Percentiles rank a stretch among this genome's conserved stretches.
Evolutionary conservation across 495 filamentous ascomycete genomes (phyloP).

Genomic region (Aspergillus carlsbadensis): DNA sequence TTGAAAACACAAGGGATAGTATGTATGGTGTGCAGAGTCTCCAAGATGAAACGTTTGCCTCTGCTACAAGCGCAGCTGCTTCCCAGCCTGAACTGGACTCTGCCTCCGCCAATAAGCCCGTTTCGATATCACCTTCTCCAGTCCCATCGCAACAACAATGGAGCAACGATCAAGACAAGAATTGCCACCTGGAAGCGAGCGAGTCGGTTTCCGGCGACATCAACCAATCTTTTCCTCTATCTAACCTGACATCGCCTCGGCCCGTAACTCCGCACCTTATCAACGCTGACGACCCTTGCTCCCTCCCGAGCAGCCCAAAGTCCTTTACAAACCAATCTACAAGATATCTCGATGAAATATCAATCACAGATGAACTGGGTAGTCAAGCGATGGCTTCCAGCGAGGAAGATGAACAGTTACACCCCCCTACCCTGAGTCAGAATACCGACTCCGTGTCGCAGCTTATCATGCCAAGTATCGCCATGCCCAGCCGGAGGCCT

Average conservation of each 20-base stretch:
- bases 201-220: too few relatives aligned
- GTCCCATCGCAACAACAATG: background rate
- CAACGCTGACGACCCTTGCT: constrained; percentile 42
- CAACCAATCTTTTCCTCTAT: constrained; percentile 22
- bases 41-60: constrained; percentile 52
- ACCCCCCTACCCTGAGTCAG: constrained; percentile 23
- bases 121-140: background rate
- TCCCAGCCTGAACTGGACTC: constrained; percentile 14
- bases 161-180: constrained; percentile 24
- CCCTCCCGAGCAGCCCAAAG: constrained; percentile 53
- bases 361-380: constrained; percentile 49
- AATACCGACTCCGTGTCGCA: constrained; percentile 64
- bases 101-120: constrained; percentile 11
- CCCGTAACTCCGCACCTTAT: constrained; percentile 45
- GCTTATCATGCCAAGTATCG: constrained; percentile 96
- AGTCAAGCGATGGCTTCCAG: constrained; percentile 50
- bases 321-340: constrained; percentile 50
- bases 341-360: constrained; percentile 50
- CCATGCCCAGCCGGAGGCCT: constrained; percentile 88
- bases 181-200: constrained; percentile 33
- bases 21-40: constrained; percentile 66
- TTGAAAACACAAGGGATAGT: constrained; percentile 34
- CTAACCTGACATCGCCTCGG: constrained; percentile 33
- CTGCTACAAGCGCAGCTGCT: constrained; percentile 12
- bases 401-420: constrained; percentile 41